phyloP scores from a whole-genome alignment of 2,329 filamentous ascomycete species.

The Alternaria sp. region DNA sequence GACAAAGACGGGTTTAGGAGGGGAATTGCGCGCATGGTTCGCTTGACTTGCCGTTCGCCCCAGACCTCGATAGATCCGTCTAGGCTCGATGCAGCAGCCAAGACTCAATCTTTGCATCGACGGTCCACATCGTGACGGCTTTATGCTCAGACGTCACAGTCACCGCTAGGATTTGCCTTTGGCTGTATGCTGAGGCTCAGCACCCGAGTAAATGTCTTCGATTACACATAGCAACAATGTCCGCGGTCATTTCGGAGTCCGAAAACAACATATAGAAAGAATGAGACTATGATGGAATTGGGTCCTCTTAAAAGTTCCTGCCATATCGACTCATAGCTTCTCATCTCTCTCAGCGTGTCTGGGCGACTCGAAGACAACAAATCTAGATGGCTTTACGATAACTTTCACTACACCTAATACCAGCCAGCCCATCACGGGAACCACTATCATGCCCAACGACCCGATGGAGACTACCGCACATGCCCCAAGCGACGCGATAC shows the following conservation, averaged over 20 bases:
- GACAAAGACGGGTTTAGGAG: constrained; percentile 1
- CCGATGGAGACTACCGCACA: neutral
- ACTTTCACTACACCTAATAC: neutral
- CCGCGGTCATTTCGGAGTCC: constrained; percentile 20
- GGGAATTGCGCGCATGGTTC: constrained; percentile 9
- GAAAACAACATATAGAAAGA: constrained; percentile 19
- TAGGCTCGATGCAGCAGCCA: constrained; percentile 29
- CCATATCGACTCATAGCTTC: neutral
- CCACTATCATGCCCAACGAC: neutral
- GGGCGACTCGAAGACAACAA: neutral
- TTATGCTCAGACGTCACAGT: constrained; percentile 26
- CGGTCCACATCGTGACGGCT: constrained; percentile 23
- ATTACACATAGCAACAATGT: constrained; percentile 2
- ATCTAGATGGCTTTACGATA: neutral
- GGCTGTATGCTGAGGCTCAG: constrained; percentile 13
- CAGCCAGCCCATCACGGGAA: neutral
- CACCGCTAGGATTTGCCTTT: constrained; percentile 10
- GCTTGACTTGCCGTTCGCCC: constrained; percentile 1
- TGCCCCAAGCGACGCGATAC: neutral
- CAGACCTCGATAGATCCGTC: neutral
- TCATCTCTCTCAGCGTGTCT: too few relatives aligned
- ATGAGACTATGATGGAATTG: neutral
- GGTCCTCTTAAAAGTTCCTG: neutral
- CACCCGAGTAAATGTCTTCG: constrained; percentile 20
- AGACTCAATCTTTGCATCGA: constrained; percentile 29